Conservation (phyloP, 768 basidiomycete genomes). For the Mycena amicta region DNA sequence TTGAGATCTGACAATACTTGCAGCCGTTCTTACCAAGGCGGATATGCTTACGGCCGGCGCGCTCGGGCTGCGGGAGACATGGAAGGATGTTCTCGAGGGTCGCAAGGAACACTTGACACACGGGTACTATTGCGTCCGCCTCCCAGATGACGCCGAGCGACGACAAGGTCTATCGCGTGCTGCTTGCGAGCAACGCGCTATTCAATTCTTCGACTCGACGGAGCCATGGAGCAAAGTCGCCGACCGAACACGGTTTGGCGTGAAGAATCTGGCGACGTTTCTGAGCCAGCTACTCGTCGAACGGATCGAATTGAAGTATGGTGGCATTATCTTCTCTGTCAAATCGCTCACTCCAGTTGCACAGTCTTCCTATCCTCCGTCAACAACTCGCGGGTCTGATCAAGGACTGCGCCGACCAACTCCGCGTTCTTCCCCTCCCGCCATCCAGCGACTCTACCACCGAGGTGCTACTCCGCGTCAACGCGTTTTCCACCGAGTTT, state of each 20-base stretch:
- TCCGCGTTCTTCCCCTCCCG: slow-evolving; percentile 41
- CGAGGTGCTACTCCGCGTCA: slow-evolving; percentile 48
- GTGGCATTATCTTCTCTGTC: slow-evolving; percentile 1
- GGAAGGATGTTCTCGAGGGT: slow-evolving; percentile 58
- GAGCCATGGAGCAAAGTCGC: slow-evolving; percentile 55
- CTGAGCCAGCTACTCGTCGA: slow-evolving; percentile 55
- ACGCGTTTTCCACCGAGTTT: slow-evolving; percentile 46
- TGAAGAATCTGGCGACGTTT: slow-evolving; percentile 51
- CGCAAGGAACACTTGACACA: slow-evolving; percentile 47
- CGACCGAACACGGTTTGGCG: slow-evolving; percentile 55
- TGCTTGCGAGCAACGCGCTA: slow-evolving; percentile 40
- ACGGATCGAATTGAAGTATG: slow-evolving; percentile 58
- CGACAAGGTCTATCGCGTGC: slow-evolving; percentile 33
- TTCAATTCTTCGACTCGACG: slow-evolving; percentile 48
- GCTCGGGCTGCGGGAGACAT: slow-evolving; percentile 40
- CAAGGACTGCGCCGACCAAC: slow-evolving; percentile 21
- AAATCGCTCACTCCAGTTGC: slow-evolving; percentile 2
- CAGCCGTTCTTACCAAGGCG: slow-evolving; percentile 76
- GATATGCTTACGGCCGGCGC: slow-evolving; percentile 54
- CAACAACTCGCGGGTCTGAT: slow-evolving; percentile 38
- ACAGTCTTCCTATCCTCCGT: slow-evolving; percentile 52
- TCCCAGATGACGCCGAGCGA: slow-evolving; percentile 63
- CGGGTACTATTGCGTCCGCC: slow-evolving; percentile 69
- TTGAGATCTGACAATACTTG: not conserved
- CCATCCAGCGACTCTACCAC: slow-evolving; percentile 42